Conservation (phyloP, 2,329 filamentous ascomycete species). For the Myotisia sp. region DNA sequence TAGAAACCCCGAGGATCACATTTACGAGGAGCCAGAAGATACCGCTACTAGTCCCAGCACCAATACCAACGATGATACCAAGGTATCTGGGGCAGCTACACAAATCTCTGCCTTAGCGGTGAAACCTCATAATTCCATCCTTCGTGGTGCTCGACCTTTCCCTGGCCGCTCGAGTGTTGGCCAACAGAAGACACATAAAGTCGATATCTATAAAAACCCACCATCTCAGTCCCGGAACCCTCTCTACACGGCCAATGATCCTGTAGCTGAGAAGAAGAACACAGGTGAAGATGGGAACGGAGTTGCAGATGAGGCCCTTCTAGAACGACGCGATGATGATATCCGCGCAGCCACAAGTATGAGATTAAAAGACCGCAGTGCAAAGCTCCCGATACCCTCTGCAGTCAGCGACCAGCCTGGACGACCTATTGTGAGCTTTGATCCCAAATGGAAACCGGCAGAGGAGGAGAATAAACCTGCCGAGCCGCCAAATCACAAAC, state of each 20-base stretch:
- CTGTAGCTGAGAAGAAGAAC: conserved; percentile 21
- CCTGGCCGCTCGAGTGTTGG: conserved; percentile 31
- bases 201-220: conserved; percentile 73
- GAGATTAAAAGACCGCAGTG: conserved; percentile 69
- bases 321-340: conserved; percentile 76
- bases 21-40: conserved; percentile 74
- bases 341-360: conserved; percentile 85
- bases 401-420: conserved; percentile 82
- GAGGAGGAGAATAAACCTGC: conserved; percentile 25
- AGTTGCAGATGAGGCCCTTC: no score
- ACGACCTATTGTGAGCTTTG: conserved; percentile 94
- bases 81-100: conserved; percentile 15
- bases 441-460: conserved; percentile 60
- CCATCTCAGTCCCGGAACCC: conserved; percentile 72
- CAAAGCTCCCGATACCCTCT: conserved; percentile 73
- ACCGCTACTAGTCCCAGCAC: conserved; percentile 17
- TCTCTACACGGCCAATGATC: conserved; percentile 56
- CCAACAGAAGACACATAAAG: conserved; percentile 36
- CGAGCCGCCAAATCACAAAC: conserved; percentile 16
- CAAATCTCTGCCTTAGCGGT: conserved; percentile 38
- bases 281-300: conserved; percentile 55
- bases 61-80: conserved; percentile 14
- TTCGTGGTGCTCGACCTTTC: conserved; percentile 30
- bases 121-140: conserved; percentile 51
- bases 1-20: conserved; percentile 46